Percentiles rank a stretch among this genome's conserved stretches.
phyloP scores from a whole-genome alignment of 2,329 filamentous ascomycete genomes.

The Ophiostoma tasmaniense region DNA sequence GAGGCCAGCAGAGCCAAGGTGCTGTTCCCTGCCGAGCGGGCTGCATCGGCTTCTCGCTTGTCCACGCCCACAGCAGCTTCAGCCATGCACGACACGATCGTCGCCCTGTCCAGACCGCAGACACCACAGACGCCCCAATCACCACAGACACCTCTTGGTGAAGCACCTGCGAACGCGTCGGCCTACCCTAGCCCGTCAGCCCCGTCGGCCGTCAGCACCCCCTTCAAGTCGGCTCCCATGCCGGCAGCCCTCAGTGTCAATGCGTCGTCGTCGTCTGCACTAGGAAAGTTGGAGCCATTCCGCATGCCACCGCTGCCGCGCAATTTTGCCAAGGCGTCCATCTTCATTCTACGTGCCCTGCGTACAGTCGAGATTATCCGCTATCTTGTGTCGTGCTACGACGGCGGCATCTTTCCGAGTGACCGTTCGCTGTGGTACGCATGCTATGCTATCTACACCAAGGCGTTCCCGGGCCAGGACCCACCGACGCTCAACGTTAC shows the following conservation, averaged over 20 bases:
- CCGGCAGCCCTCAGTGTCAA: not conserved
- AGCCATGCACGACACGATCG: not conserved
- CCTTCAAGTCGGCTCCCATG: not conserved
- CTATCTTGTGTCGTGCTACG: constrained; percentile 32
- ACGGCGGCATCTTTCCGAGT: constrained; percentile 42
- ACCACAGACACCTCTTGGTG: not conserved
- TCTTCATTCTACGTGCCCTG: constrained; percentile 21
- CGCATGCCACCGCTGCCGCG: constrained; percentile 20
- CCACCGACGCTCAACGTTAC: constrained; percentile 35
- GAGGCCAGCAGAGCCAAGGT: not conserved
- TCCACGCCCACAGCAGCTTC: not conserved
- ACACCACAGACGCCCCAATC: not conserved
- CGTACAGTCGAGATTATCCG: constrained; percentile 34
- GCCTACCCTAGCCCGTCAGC: not conserved
- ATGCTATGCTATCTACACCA: constrained; percentile 37
- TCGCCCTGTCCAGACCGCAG: not conserved
- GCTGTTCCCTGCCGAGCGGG: not conserved
- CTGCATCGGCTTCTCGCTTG: not conserved
- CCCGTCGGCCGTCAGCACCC: not conserved
- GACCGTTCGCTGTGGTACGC: constrained; percentile 43
- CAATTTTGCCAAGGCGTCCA: constrained; percentile 16
- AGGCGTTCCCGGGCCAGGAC: constrained; percentile 32
- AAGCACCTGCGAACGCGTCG: not conserved
- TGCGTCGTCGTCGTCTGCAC: not conserved
- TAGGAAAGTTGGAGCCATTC: constrained; percentile 6